Conservation (phyloP, 139 green algal genomes). For the Micractinium sp. region DNA sequence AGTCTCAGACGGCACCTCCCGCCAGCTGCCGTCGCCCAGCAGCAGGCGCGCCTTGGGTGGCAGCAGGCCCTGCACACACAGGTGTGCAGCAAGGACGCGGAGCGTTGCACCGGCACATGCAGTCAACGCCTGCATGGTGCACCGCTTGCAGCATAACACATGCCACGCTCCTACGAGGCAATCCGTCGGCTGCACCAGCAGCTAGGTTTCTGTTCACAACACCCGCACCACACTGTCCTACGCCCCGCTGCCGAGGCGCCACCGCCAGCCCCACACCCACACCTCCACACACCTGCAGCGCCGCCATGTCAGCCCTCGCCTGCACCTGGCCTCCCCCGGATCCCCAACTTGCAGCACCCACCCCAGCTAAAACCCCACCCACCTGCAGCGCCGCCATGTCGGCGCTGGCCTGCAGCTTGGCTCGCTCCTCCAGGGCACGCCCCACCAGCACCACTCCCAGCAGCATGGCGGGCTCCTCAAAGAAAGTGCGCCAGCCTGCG, state of each 20-base stretch:
- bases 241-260: neutral
- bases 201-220: neutral
- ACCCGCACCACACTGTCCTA: neutral
- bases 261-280: neutral
- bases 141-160: neutral
- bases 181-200: neutral
- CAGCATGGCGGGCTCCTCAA: constrained; percentile 98
- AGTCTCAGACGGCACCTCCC: constrained; percentile 72
- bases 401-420: constrained; percentile 87
- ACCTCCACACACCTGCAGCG: constrained; percentile 64
- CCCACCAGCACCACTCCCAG: constrained; percentile 93
- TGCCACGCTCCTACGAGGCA: neutral
- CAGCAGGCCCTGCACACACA: constrained; percentile 77
- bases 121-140: neutral
- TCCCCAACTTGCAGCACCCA: too few relatives aligned
- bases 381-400: constrained; percentile 90
- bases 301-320: constrained; percentile 91
- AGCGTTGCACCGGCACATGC: too few relatives aligned
- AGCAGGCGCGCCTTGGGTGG: constrained; percentile 78
- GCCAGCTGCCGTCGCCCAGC: constrained; percentile 59
- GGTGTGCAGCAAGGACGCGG: too few relatives aligned
- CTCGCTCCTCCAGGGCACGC: constrained; percentile 89
- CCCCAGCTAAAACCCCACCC: constrained; percentile 2
- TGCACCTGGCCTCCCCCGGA: constrained; percentile 92
- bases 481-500: constrained; percentile 94